These are phyloP conservation scores for Erysimum cheiranthoides DNA, from an alignment of 345 rosid species.

Conservation along the genomic window DNA sequence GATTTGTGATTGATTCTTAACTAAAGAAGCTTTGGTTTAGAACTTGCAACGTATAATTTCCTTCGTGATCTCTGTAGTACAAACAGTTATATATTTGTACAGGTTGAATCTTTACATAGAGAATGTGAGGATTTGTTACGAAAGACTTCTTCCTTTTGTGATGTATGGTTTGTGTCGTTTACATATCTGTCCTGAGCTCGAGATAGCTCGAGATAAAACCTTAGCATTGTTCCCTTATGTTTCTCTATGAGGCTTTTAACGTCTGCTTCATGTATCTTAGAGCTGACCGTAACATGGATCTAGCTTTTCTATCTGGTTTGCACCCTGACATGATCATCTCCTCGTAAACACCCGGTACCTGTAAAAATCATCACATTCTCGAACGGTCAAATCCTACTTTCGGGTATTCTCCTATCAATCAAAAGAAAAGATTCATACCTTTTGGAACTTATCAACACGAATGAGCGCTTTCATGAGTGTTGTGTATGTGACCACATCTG, in stretches of 20 bases:
- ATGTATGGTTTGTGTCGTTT: slow-evolving; percentile 11
- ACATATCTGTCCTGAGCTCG: slow-evolving; percentile 22
- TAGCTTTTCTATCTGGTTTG: slow-evolving; percentile 90
- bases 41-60: not conserved
- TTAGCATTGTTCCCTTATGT: slow-evolving; percentile 19
- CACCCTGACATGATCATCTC: slow-evolving; percentile 91
- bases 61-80: not conserved
- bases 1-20: slow-evolving; percentile 28
- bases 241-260: slow-evolving; percentile 48
- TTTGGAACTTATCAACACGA: slow-evolving; percentile 80
- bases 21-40: slow-evolving; percentile 9
- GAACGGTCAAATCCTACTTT: slow-evolving; percentile 8
- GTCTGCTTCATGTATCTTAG: slow-evolving; percentile 87
- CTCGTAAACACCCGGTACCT: slow-evolving; percentile 92
- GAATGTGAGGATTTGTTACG: slow-evolving; percentile 24
- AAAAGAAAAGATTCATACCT: slow-evolving; percentile 53
- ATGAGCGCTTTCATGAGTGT: slow-evolving; percentile 94
- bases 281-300: slow-evolving; percentile 96
- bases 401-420: not conserved
- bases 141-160: slow-evolving; percentile 28
- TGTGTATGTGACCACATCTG: slow-evolving; percentile 95
- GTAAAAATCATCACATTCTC: slow-evolving; percentile 43
- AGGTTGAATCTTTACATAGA: slow-evolving; percentile 37
- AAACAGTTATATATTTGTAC: slow-evolving; percentile 33
- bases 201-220: slow-evolving; percentile 15